Base-by-base conservation (phyloP, 2,329 filamentous ascomycete genomes). In the Cercospora sojina region DNA sequence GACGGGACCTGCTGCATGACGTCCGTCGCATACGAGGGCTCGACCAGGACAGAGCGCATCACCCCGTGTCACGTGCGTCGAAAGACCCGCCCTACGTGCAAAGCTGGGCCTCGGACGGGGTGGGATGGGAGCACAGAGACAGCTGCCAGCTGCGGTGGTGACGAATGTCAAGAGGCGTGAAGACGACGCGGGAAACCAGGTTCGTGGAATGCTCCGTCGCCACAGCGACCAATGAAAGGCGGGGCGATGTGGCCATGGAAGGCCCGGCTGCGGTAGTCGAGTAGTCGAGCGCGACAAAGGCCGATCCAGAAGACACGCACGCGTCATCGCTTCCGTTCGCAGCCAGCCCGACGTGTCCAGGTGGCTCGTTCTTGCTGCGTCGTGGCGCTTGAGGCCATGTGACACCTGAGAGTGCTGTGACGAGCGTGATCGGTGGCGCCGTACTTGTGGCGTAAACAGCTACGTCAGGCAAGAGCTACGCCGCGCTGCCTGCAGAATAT, bases 141-240 rank as follows among this genome's bases (percentile, higher is more conserved):
- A 57, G 29, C 16, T 57, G 27, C 53, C 3, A 57, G 53, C 53
- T 57, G 53, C 53, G 53, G 9, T 32, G 53, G 53, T 57, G 53
- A 57, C 53, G 53, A 32, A 56, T 5, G 53, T 18, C 53, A 20
- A 56, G 53, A 20, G 29, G 25, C 9, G 47, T 51, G 47, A 27
- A 27, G 47, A 51, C 10, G 53, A 35, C 13, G 53, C 53, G 35
- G 6, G 13, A 27, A 51, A 57, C 53, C 53, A 32, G 53, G 53
- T 57, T 57, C 53, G 29, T 35, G 53, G 53, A 57, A 57, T 57
- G 53, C 27, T 10, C 20, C n/a, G n/a, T 31, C 8, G 9, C 16
- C 51, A 27, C 3, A 20, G 25, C 18, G 29, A 31, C 53, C 53
- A 57, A 57, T 57, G 53, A 35, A 5, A 31, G 0, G 53, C 53